Evolutionary conservation across 2,329 filamentous ascomycete genomes (phyloP), one percentile per base, ranked within the genome.

Genomic region (Fusarium burgessii): DNA sequence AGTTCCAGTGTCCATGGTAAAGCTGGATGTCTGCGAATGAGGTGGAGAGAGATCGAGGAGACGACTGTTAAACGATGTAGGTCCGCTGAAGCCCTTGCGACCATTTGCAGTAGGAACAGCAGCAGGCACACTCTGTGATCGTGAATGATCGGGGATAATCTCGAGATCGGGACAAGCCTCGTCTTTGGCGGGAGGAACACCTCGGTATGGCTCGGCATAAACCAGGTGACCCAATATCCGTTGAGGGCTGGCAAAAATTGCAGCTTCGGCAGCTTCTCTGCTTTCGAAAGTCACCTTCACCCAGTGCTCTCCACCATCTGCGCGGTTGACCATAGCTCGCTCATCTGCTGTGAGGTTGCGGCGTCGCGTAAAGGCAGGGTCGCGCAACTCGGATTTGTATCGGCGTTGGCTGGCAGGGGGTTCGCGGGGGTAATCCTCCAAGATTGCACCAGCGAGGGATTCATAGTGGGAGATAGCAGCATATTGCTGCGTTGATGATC

Each of bases 401-500:
- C 92, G 87, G 62, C 87, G 86, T 77, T 89, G 88, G 68, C 90
- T 87, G 60, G 89, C 86, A 5, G 93, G 92, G n/a, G 95, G 92
- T 70, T 93, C 91, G 68, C 95, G 91, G 12, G 94, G 90, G 81
- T 98, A 98, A 82, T 98, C 95, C 82, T 98, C 95, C 81, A 95
- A 95, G 78, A 98, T 93, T 69, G 89, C 84, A 29, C 95, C 95
- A 10, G 93, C 95, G 43, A 97, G 90, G 66, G 91, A 89, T 83
- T 98, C 95, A 82, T 92, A 98, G 82, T 93, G 93, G 73, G 92
- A 90, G 74, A 98, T 91, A 36, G 94, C 94, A 32, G 95, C 94
- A 87, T 96, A 98, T 84, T 94, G 86, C 81, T 91, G 83, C 80
- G 89, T 80, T 3, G 84, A 79, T 18, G 86, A 87, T 59, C 85